Base-by-base conservation (phyloP, 768 basidiomycete species). In the Hericium coralloides region DNA sequence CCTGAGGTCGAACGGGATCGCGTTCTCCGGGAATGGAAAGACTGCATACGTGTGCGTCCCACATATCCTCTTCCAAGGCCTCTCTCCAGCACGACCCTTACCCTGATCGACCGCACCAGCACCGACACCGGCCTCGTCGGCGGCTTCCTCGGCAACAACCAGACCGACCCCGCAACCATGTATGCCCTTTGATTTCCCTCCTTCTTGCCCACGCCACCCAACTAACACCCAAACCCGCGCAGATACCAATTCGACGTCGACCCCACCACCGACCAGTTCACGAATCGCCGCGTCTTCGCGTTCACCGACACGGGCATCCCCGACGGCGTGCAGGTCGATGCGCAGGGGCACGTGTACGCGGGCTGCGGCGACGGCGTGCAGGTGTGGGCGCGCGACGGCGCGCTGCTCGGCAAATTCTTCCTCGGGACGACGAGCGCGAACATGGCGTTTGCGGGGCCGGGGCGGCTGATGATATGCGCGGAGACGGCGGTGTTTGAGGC, bases 181-280 rank as follows among this genome's bases (percentile, higher is more conserved):
- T 85, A 63, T 66, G 83, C 64, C 2, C 31, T 6, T n/a, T n/a
- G n/a, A n/a, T n/a, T n/a, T 43, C 18, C 25, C 49, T 12, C 23
- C 52, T 14, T 20, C n/a, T 14, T 2, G 6, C 31, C 8, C 31
- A 31, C 31, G 2, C 31, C 31, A 9, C 31, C 4, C 7, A 31
- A 31, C 31, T 7, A 8, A 7, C 31, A 9, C 31, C 31, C 31
- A 9, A n/a, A n/a, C n/a, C n/a, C 31, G 8, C 31, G 2, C 60
- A 89, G 85, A 45, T 88, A 88, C 61, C 80, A 78, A 7, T 89
- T 78, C 61, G 85, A 89, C 62, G 81, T 90, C 22, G 80, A 85
- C 62, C 68, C 76, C 14, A 69, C 61, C 37, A 79, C 79, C 0
- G 76, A 81, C 39, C 67, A 73, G 3, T 84, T 88, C 65, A 65